phyloP scores from a whole-genome alignment of 108 stramenopile genomes.

The Phaeodactylum tricornutum region DNA sequence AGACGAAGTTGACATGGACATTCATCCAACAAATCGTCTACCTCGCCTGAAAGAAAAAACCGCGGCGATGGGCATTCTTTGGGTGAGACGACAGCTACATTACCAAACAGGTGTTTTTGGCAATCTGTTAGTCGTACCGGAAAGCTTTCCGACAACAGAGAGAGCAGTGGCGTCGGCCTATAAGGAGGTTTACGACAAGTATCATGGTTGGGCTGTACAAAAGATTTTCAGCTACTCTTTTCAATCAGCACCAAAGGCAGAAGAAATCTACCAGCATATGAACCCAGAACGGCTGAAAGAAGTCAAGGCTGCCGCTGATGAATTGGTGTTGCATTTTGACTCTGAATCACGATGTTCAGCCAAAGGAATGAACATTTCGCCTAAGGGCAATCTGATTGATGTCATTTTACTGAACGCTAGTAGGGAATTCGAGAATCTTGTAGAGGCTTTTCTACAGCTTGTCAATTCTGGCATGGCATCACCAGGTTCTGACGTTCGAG shows the following conservation, averaged over 20 bases:
- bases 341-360: neutral
- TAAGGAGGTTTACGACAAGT: slow-evolving; percentile 44
- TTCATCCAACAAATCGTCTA: slow-evolving; percentile 31
- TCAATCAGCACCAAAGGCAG: slow-evolving; percentile 46
- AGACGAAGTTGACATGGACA: slow-evolving; percentile 26
- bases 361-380: neutral
- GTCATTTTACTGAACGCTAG: neutral
- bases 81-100: slow-evolving; percentile 51
- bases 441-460: neutral
- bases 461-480: neutral
- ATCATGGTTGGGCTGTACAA: slow-evolving; percentile 66
- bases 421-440: neutral
- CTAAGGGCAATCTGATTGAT: neutral
- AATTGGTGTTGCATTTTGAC: neutral
- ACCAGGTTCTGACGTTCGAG: neutral
- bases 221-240: slow-evolving; percentile 61
- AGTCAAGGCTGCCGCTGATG: slow-evolving; percentile 12
- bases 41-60: slow-evolving; percentile 51
- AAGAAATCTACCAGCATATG: slow-evolving; percentile 44
- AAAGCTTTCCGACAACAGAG: slow-evolving; percentile 15
- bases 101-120: slow-evolving; percentile 54
- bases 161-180: slow-evolving; percentile 53
- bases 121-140: slow-evolving; percentile 36
- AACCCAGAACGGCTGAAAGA: slow-evolving; percentile 34
- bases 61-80: slow-evolving; percentile 57